phyloP scores from a whole-genome alignment of 257 asterid genomes.

The Eucommia ulmoides region DNA sequence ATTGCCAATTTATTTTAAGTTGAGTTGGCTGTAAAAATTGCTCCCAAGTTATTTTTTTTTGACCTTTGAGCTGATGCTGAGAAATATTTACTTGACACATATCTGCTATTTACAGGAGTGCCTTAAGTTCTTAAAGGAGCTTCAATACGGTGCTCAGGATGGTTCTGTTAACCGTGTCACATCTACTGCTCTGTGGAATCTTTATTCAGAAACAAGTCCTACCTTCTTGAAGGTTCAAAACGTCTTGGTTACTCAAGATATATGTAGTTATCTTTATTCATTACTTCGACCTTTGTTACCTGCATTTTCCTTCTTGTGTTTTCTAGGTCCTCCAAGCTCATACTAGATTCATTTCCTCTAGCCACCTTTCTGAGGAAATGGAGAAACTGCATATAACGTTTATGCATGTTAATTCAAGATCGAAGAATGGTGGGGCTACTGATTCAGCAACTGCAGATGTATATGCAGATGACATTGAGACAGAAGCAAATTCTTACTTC shows the following conservation, averaged over 20 bases:
- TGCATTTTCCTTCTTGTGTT: slow-evolving; percentile 10
- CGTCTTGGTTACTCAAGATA: slow-evolving; percentile 1
- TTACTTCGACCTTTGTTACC: too few relatives aligned
- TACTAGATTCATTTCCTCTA: slow-evolving; percentile 36
- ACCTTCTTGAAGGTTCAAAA: slow-evolving; percentile 52
- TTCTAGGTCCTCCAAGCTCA: slow-evolving; percentile 83
- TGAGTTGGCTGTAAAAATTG: not conserved
- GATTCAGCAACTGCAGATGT: slow-evolving; percentile 44
- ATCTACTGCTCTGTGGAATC: slow-evolving; percentile 38
- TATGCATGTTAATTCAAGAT: slow-evolving; percentile 42
- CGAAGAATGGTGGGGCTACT: slow-evolving; percentile 36
- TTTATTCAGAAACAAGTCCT: slow-evolving; percentile 62
- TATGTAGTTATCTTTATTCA: slow-evolving; percentile 4
- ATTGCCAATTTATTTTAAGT: not conserved
- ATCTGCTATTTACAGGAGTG: slow-evolving; percentile 58
- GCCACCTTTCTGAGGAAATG: slow-evolving; percentile 57
- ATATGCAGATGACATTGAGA: slow-evolving; percentile 67
- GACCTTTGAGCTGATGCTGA: not conserved
- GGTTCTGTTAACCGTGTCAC: slow-evolving; percentile 48
- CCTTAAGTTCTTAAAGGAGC: slow-evolving; percentile 69
- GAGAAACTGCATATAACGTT: slow-evolving; percentile 48
- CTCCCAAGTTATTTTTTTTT: not conserved
- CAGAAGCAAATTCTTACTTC: slow-evolving; percentile 72
- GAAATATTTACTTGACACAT: slow-evolving; percentile 1
- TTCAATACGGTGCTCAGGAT: slow-evolving; percentile 45